A percentile compares a stretch with the other conserved stretches of the same genome.
phyloP scores from a whole-genome alignment of 768 basidiomycete species.

The Russula brevipes region DNA sequence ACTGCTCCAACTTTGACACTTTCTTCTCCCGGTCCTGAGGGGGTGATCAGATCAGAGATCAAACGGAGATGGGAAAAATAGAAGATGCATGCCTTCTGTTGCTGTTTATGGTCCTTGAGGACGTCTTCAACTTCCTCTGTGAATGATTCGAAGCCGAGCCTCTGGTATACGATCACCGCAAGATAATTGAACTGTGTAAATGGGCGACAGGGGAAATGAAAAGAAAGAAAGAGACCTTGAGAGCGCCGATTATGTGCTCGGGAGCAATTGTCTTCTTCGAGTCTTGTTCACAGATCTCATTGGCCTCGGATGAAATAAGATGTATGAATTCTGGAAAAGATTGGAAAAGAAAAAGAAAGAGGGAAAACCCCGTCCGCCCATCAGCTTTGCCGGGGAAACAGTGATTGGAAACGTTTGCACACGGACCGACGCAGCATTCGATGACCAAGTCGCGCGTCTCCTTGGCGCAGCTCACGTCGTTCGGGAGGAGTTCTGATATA shows the following conservation, averaged over 20 bases:
- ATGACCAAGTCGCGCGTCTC: constrained; percentile 96
- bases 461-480: constrained; percentile 84
- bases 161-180: constrained; percentile 40
- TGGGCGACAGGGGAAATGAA: neutral
- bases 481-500: constrained; percentile 75
- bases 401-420: neutral
- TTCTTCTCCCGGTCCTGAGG: constrained; percentile 85
- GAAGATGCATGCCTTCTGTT: constrained; percentile 66
- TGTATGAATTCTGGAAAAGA: constrained; percentile 85
- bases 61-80: neutral
- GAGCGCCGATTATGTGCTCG: constrained; percentile 89
- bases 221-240: constrained; percentile 61
- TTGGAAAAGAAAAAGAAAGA: neutral
- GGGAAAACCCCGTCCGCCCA: too few species aligned
- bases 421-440: constrained; percentile 98
- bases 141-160: constrained; percentile 89
- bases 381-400: neutral
- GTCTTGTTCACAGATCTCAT: constrained; percentile 96
- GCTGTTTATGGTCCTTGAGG: constrained; percentile 93
- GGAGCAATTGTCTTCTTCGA: constrained; percentile 99
- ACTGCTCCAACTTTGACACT: constrained; percentile 81
- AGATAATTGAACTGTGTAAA: neutral
- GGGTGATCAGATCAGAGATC: constrained; percentile 11
- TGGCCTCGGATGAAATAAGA: constrained; percentile 93
- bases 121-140: constrained; percentile 88